These are phyloP conservation scores for Penicillium sp. DNA, from an alignment of 2,329 filamentous ascomycete genomes.

Conservation along the genomic window DNA sequence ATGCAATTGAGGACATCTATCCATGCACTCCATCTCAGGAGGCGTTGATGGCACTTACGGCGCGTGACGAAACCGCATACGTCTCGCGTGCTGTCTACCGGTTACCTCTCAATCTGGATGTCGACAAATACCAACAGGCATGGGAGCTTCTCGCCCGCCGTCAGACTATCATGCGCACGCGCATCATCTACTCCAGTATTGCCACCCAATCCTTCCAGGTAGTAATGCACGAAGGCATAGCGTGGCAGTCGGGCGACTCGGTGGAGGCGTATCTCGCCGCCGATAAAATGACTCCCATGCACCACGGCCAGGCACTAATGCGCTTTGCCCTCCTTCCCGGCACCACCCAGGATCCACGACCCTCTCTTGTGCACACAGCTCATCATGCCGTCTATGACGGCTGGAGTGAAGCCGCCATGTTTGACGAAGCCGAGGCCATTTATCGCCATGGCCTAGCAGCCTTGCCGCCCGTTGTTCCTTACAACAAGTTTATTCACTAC, in stretches of 20 bases:
- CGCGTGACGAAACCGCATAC: neutral
- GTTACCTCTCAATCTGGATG: neutral
- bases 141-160: neutral
- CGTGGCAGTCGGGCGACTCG: neutral
- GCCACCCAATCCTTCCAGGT: neutral
- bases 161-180: slow-evolving; percentile 2
- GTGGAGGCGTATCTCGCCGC: neutral
- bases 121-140: neutral
- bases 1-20: slow-evolving; percentile 1
- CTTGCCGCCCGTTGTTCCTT: neutral
- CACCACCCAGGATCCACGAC: neutral
- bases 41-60: slow-evolving; percentile 3
- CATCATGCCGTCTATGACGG: slow-evolving; percentile 6
- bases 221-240: neutral
- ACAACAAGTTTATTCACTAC: slow-evolving; percentile 1
- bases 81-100: neutral
- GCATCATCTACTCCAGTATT: neutral
- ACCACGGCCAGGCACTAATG: neutral
- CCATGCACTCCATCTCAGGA: neutral
- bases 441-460: neutral
- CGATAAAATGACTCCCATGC: neutral
- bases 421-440: neutral
- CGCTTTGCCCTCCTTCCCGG: neutral
- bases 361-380: slow-evolving; percentile 1
- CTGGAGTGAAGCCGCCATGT: slow-evolving; percentile 1